These are phyloP conservation scores for Penicillium sp. DNA, from an alignment of 2,329 filamentous ascomycete genomes.

Conservation along the genomic window DNA sequence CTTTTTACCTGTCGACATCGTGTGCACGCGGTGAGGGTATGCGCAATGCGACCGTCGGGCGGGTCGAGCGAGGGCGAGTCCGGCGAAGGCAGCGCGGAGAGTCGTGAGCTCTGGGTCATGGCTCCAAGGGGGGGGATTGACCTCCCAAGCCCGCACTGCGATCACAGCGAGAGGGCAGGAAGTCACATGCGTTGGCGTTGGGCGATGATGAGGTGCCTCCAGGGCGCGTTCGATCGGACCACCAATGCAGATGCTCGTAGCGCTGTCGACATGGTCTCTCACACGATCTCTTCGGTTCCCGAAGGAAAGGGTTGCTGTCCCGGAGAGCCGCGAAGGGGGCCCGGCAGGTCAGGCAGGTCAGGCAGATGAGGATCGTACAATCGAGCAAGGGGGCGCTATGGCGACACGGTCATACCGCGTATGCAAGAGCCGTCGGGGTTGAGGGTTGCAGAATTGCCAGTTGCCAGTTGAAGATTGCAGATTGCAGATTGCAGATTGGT, in stretches of 20 bases:
- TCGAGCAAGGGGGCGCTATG: no score
- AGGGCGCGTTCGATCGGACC: conserved; percentile 13
- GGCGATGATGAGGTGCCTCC: conserved; percentile 9
- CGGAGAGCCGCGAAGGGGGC: background rate
- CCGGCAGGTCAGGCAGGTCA: no score
- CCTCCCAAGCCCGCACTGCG: conserved; percentile 8
- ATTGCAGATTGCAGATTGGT: no score
- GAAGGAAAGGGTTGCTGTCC: background rate
- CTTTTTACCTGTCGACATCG: conserved; percentile 51
- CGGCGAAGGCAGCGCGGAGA: conserved; percentile 21
- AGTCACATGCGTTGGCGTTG: conserved; percentile 19
- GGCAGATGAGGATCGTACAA: no score
- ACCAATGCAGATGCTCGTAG: conserved; percentile 10
- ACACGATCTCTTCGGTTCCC: conserved; percentile 2
- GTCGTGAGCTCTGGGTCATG: conserved; percentile 26
- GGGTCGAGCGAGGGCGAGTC: conserved; percentile 26
- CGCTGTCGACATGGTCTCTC: conserved; percentile 21
- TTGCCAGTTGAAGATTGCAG: no score
- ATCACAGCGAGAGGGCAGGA: conserved; percentile 6
- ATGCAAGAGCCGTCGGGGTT: no score
- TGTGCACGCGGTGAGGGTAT: conserved; percentile 51
- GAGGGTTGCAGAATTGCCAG: no score
- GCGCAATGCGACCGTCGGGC: conserved; percentile 42
- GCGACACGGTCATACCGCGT: no score
- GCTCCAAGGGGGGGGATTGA: conserved; percentile 5